Evolutionary conservation across 2,329 filamentous ascomycete species (phyloP), one percentile per base, ranked within the genome.

Genomic region (Huntiella decipiens): DNA sequence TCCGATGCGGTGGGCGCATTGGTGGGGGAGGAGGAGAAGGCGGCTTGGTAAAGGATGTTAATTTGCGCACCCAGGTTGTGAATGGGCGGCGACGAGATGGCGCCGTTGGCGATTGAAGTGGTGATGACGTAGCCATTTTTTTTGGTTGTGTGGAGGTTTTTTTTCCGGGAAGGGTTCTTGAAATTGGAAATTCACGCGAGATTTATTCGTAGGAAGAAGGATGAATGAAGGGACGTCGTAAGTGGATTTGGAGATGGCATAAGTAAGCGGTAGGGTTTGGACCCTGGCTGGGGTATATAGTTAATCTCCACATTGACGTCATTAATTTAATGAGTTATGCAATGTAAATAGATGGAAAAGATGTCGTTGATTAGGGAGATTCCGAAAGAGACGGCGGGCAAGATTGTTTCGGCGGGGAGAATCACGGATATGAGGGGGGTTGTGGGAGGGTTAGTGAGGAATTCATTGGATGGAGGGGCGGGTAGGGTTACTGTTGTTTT

Each of bases 21-120:
- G 41, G 47, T 51, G 31, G 51, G 53, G 19, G 51, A 51, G 48
- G 52, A 50, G 46, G 49, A 50, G 35, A 58, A 52, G 47, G 56
- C 53, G 38, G n/a, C 12, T 44, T 70, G 61, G 93, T 95, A 63
- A 94, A 79, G 60, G 80, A 88, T 51, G 86, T 79, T 48, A 96
- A 74, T 57, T 87, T 87, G 69, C 87, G 93, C 68, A 98, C 85
- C 82, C 88, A 92, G 54, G 79, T 83, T 40, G 87, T 75, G 59
- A 96, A 96, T 17, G 87, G 88, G 52, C 83, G 77, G 55, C 86
- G 79, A 53, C 85, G 81, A 55, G 22, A 28, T 28, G 22, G 22
- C 7, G 22, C 22, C 3, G 22, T 28, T 28, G 22, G 22, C 8
- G 22, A 28, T 28, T 7, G 22, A 28, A 7, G 22, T 28, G 22